Evolutionary conservation across 306 rosid species (phyloP).

Genomic region (Albizia julibrissin): DNA sequence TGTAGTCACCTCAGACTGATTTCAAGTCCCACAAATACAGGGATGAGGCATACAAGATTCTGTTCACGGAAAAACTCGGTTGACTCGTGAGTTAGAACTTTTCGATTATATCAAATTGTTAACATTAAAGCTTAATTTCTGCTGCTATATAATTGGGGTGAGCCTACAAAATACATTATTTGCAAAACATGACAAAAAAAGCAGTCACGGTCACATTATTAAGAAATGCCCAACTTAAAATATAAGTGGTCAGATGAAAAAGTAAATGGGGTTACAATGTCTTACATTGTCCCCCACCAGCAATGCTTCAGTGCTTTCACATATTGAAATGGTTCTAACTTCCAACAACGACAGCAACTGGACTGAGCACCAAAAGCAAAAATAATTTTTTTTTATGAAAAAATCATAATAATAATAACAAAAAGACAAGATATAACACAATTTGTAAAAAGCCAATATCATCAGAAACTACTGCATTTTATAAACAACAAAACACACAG

Average conservation of each 20-base stretch:
- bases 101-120: not conserved
- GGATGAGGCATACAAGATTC: not conserved
- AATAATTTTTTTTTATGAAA: too few species aligned
- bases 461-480: constrained; percentile 38
- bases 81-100: not conserved
- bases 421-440: constrained; percentile 1
- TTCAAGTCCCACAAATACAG: not conserved
- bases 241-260: not conserved
- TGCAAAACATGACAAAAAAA: not conserved
- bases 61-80: not conserved
- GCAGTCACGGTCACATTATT: not conserved
- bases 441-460: constrained; percentile 19
- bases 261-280: constrained; percentile 3
- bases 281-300: constrained; percentile 30
- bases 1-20: not conserved
- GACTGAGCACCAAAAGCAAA: not conserved
- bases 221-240: not conserved
- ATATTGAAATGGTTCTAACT: not conserved
- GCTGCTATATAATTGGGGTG: not conserved
- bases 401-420: not conserved
- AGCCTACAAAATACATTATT: not conserved
- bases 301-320: not conserved
- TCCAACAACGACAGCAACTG: not conserved
- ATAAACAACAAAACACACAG: constrained; percentile 44
- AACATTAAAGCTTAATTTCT: not conserved